Base-by-base conservation (phyloP, 2,329 filamentous ascomycete species). In the Camptophora hylomeconis region DNA sequence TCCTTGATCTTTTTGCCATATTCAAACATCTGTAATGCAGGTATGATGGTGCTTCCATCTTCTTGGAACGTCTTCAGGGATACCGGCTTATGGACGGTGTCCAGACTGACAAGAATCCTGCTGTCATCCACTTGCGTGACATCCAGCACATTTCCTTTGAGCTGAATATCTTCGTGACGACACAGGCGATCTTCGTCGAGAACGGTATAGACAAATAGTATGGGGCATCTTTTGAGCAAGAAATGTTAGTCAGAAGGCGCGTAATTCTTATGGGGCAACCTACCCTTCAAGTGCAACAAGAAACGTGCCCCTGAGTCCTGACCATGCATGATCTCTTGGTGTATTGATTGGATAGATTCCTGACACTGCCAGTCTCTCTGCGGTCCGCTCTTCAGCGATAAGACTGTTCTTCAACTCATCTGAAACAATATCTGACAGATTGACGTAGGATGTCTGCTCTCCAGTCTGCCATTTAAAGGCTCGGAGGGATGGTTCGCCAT, bases 401-500 rank as follows among this genome's bases (percentile, higher is more conserved):
- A 21, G 7, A 20, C 21, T 12, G 7, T 22, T 35, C 24, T 28
- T 24, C 14, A 43, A 31, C 9, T 40, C 37, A 9, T 32, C 12
- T 27, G 19, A 26, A 2, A 40, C 31, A 26, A 17, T 29, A 18
- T 56, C 45, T 31, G 52, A 24, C 19, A 83, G 40, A 34, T 69
- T 63, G 2, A 67, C 52, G 42, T 61, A 72, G 14, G 65, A 61
- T 1, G 75, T 46, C 15, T 80, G 48, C 11, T 50, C 53, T 10
- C 66, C 67, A 0, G 54, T 56, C 22, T 58, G 56, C 87, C 87
- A 98, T 38, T 86, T 65, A 86, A 86, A 98, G 0, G 86, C 60
- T 36, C 78, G 72, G 7, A 98, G 48, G 39, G 76, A 68, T 34
- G 76, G 63, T 45, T 95, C 87, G 3, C 87, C 89, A 26, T 87